A percentile compares a stretch with the other conserved stretches of the same genome.
Conservation (phyloP, 306 rosid genomes). For the Bauhinia variegata region DNA sequence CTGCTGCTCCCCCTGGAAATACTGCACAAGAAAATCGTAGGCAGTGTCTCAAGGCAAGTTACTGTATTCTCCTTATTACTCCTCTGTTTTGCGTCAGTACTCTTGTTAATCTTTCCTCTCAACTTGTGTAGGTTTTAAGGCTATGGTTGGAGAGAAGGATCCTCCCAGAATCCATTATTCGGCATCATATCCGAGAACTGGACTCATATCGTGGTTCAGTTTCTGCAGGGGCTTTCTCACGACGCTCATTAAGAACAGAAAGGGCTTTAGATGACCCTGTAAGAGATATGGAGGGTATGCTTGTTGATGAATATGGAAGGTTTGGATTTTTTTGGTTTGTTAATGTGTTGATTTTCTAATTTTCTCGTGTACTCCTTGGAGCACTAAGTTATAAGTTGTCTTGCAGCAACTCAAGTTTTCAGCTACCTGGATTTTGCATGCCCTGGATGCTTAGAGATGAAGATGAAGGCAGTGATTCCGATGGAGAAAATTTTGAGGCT, state of each 20-base stretch:
- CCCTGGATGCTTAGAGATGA: constrained; percentile 84
- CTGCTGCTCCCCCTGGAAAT: constrained; percentile 93
- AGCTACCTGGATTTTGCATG: constrained; percentile 93
- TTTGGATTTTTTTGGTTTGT: constrained; percentile 47
- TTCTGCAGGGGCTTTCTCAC: constrained; percentile 62
- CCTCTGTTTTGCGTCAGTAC: constrained; percentile 20
- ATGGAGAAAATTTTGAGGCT: constrained; percentile 89
- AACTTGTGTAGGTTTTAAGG: constrained; percentile 67
- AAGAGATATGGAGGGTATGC: constrained; percentile 99
- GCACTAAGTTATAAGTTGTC: constrained; percentile 32
- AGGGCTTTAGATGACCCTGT: constrained; percentile 92
- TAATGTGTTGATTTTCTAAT: neutral
- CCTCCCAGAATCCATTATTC: constrained; percentile 68
- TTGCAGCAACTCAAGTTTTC: constrained; percentile 90
- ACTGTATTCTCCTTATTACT: constrained; percentile 10
- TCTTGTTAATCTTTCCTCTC: constrained; percentile 35
- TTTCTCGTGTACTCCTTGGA: constrained; percentile 3
- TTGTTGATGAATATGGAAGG: constrained; percentile 99
- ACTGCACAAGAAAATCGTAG: constrained; percentile 76
- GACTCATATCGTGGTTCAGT: constrained; percentile 55
- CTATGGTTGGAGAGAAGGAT: constrained; percentile 88
- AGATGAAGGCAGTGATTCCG: constrained; percentile 92
- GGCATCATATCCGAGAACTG: constrained; percentile 84
- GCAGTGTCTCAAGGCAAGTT: constrained; percentile 92
- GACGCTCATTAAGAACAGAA: constrained; percentile 82